phyloP scores from a whole-genome alignment of 345 rosid genomes.

The Citrus reticulata region DNA sequence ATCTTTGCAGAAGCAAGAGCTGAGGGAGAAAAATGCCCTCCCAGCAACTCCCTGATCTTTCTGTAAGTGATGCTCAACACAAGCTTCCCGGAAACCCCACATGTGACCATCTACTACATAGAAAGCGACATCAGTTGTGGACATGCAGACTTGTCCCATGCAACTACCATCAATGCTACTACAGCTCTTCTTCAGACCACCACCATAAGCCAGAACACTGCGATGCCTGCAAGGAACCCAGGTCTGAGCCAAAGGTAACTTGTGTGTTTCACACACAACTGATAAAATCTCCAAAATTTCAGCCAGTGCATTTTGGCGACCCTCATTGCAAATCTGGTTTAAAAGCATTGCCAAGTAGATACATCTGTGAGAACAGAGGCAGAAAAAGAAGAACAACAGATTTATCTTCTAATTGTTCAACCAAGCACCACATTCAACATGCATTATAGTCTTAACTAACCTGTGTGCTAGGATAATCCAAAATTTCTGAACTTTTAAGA shows the following conservation, averaged over 20 bases:
- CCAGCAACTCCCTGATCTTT: constrained; percentile 97
- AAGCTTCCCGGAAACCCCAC: constrained; percentile 96
- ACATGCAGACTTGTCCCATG: constrained; percentile 88
- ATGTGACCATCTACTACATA: constrained; percentile 85
- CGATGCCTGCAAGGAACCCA: constrained; percentile 98
- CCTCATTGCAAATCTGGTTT: constrained; percentile 86
- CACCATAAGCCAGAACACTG: constrained; percentile 72
- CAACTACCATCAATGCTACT: constrained; percentile 88
- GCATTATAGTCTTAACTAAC: constrained; percentile 37
- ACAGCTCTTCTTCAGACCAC: constrained; percentile 87
- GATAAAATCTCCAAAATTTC: constrained; percentile 91
- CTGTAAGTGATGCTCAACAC: constrained; percentile 92
- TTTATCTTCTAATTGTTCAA: constrained; percentile 28
- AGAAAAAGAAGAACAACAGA: constrained; percentile 19
- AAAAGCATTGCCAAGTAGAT: constrained; percentile 36
- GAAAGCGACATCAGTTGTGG: constrained; percentile 80
- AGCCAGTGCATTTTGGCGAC: constrained; percentile 81
- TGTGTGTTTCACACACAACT: constrained; percentile 76
- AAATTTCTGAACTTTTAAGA: constrained; percentile 79
- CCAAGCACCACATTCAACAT: constrained; percentile 24
- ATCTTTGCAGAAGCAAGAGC: constrained; percentile 69
- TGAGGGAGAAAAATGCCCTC: constrained; percentile 70
- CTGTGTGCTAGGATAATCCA: constrained; percentile 69
- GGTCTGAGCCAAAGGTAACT: constrained; percentile 94
- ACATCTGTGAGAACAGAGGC: constrained; percentile 36